Conservation (phyloP, 1,284 basidiomycete species). For the Naganishia albida region DNA sequence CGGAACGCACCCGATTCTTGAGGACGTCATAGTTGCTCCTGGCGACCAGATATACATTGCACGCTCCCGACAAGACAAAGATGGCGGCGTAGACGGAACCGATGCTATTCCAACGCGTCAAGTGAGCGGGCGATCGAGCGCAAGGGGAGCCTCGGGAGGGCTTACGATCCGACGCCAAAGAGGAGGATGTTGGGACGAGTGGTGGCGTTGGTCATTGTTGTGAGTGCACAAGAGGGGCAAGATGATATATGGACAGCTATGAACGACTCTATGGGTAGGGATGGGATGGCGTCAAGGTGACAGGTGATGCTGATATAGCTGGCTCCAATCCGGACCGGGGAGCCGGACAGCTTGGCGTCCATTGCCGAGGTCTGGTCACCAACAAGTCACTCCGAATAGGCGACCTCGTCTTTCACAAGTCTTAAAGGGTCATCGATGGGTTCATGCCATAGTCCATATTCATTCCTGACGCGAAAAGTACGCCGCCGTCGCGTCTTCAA, state of each 20-base stretch:
- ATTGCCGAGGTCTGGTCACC: not conserved
- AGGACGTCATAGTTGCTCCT: slow-evolving; percentile 55
- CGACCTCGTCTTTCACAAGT: no score
- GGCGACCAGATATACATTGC: slow-evolving; percentile 55
- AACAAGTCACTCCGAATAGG: no score
- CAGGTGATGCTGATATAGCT: no score
- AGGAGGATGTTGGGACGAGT: slow-evolving; percentile 44
- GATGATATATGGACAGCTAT: no score
- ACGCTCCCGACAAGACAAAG: slow-evolving; percentile 49
- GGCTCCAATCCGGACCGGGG: not conserved
- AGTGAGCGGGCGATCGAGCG: not conserved
- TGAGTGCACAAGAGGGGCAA: not conserved
- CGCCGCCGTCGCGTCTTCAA: not conserved
- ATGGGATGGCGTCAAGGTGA: no score
- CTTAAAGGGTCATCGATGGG: no score
- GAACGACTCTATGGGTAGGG: no score
- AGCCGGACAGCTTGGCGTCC: not conserved
- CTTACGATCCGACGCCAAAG: slow-evolving; percentile 51
- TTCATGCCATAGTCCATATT: not conserved
- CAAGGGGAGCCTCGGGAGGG: no score
- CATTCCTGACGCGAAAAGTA: not conserved
- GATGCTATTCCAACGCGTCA: slow-evolving; percentile 38
- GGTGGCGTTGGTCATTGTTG: not conserved
- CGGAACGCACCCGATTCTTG: slow-evolving; percentile 45
- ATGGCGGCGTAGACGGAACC: slow-evolving; percentile 58